Evolutionary conservation across 2,329 filamentous ascomycete species (phyloP), one percentile per base, ranked within the genome.

Genomic region (Aspergillus sp.): DNA sequence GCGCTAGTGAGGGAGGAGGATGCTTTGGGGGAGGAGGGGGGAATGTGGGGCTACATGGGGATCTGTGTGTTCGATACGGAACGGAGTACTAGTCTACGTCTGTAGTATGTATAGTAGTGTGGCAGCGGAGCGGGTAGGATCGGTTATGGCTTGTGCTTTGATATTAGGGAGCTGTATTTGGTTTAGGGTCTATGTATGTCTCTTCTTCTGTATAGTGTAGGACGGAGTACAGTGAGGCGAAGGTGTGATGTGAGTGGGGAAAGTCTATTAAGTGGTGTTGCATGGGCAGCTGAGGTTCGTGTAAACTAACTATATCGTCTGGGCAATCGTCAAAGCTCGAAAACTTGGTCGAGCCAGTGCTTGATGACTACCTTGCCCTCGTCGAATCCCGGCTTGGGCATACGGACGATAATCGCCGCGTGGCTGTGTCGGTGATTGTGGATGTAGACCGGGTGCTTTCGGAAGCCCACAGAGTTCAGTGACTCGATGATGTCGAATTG

Each of bases 401-500:
- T 85, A 39, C 94, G 85, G 38, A 96, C 88, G 64, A 98, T 91
- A 51, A 98, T 96, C 3, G 93, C 93, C 0, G 93, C 94, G 75
- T 98, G 94, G 61, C 86, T 91, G 72, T 97, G 91, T n/a, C 82
- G 79, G 57, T 87, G 84, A 5, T 92, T 90, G 59, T 80, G 79
- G 59, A 81, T 81, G 61, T 79, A 75, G 9, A 81, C 84, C 0
- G 83, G 83, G 65, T 83, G 85, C 67, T 86, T 87, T 47, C 77
- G 80, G 70, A 86, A 84, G 3, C 85, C 84, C 0, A 88, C 78
- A 4, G 79, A 74, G 65, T 98, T 87, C 52, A 98, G 80, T 9
- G 87, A 85, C 30, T 89, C 83, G 63, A 97, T 90, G 86, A 97
- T 97, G 52, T 85, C 83, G 72, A 97, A 96, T 76, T 98, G 94